These are phyloP conservation scores for Colletotrichum ledebouriae DNA, from an alignment of 2,329 filamentous ascomycete genomes.

Conservation along the genomic window DNA sequence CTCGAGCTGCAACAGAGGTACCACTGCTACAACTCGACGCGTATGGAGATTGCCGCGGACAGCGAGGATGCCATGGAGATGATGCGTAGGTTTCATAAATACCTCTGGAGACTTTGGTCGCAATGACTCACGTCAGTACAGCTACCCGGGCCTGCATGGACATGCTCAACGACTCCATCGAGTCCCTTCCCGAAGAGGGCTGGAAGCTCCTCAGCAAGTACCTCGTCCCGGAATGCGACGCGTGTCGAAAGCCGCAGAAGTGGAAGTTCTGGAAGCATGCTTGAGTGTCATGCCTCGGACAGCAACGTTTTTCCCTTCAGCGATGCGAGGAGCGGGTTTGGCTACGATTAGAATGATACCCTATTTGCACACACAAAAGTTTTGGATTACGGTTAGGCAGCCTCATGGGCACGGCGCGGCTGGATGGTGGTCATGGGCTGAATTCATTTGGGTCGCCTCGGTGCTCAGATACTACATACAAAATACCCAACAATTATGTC, in stretches of 20 bases:
- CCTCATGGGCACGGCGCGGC: not conserved
- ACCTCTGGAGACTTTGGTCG: not conserved
- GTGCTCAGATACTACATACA: not conserved
- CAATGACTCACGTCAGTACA: constrained; percentile 21
- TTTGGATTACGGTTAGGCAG: constrained; percentile 1
- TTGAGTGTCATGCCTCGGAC: not conserved
- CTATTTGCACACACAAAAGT: constrained; percentile 25
- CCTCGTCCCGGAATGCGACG: constrained; percentile 33
- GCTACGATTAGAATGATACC: constrained; percentile 42
- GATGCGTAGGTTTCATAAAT: constrained; percentile 36
- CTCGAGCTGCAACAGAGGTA: constrained; percentile 42
- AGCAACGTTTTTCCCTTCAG: constrained; percentile 16
- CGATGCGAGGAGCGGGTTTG: constrained; percentile 8
- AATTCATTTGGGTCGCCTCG: not conserved
- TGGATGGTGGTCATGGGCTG: not conserved
- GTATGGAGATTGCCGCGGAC: constrained; percentile 43
- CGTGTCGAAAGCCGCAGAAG: constrained; percentile 38
- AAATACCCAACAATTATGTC: not conserved
- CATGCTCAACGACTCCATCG: constrained; percentile 46
- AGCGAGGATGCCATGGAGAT: constrained; percentile 39
- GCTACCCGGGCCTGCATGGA: constrained; percentile 45
- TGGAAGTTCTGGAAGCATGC: constrained; percentile 45
- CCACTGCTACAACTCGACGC: constrained; percentile 44
- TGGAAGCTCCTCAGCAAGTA: constrained; percentile 44
- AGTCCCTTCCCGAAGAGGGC: constrained; percentile 45